Base-by-base conservation (phyloP, 1,284 basidiomycete species). In the Anthracocystis setariae region DNA sequence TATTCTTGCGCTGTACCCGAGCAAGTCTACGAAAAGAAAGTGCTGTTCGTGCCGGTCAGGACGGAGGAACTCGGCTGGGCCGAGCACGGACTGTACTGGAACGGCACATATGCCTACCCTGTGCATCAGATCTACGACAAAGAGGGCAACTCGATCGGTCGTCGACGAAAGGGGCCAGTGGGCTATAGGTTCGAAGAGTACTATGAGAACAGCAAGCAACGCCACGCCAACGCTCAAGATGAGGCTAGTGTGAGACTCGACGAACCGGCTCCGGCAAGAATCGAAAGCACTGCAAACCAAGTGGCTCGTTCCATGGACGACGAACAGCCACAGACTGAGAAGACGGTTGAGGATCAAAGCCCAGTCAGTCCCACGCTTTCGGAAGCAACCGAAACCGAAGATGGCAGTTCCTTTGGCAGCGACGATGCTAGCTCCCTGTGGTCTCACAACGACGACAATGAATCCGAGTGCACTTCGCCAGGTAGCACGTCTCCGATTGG, bases 41-140 rank as follows among this genome's bases (percentile, higher is more conserved):
- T 67, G 3, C 74, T 79, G 10, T 79, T 78, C 25, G 78, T 79
- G 12, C 78, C 78, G 5, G 65, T 79, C 40, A 57, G 64, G 37
- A 79, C 78, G 35, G 78, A 75, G 29, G 77, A 78, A 46, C 63
- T 79, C 20, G 74, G 76, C 4, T 79, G 77, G 77, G 77, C 78
- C 24, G 72, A 76, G 40, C 63, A 65, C 45, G 77, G 77, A 5
- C 54, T 79, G n/a, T 78, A 73, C 53, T 79, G 77, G 77, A 68
- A 68, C 37, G 74, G 74, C 24, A 73, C 70, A 8, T 79, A 74
- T 45, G 70, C 61, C 13, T 79, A 79, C 38, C 76, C 74, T 2
- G 48, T 69, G 2, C 65, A 73, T 24, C 45, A 64, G 50, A 69
- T 73, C 62, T 73, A 73, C 35, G 43, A 66, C 21, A 55, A 56